Percentiles rank a stretch among this genome's conserved stretches.
Evolutionary conservation across 2,329 filamentous ascomycete species (phyloP).

Genomic region (Fusarium pseudoanthophilum): DNA sequence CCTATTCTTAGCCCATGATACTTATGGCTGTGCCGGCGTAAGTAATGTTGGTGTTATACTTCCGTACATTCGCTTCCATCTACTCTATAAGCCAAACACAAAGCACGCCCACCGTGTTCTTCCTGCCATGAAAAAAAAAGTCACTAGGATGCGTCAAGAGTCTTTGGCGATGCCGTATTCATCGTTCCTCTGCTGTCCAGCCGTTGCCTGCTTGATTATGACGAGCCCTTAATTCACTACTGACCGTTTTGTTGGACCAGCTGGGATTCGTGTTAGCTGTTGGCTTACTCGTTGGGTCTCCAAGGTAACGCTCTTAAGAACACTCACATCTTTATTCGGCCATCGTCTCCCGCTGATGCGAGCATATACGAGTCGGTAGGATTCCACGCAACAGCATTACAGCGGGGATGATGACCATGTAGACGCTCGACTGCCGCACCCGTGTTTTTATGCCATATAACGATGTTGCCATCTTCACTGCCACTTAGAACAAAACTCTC

Average conservation of each 20-base stretch:
- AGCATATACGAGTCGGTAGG: slow-evolving; percentile 84
- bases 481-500: slow-evolving; percentile 93
- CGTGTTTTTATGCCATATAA: slow-evolving; percentile 91
- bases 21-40: background rate
- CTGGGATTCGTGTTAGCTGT: slow-evolving; percentile 27
- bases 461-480: slow-evolving; percentile 81
- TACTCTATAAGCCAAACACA: slow-evolving; percentile 11
- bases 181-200: slow-evolving; percentile 36
- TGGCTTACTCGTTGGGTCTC: background rate
- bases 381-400: slow-evolving; percentile 92
- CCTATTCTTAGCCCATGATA: background rate
- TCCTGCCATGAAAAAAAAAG: background rate
- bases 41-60: background rate
- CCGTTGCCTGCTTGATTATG: slow-evolving; percentile 35
- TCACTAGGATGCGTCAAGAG: background rate
- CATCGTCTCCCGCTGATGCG: slow-evolving; percentile 91
- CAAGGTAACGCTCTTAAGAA: background rate
- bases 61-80: background rate
- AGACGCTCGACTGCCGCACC: slow-evolving; percentile 80
- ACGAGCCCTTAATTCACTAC: slow-evolving; percentile 37
- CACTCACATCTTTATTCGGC: slow-evolving; percentile 84
- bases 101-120: background rate
- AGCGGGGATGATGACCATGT: slow-evolving; percentile 78
- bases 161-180: slow-evolving; percentile 9
- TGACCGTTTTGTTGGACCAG: slow-evolving; percentile 45